Percentiles rank a stretch among this genome's conserved stretches.
These are phyloP conservation scores for Fimicolochytrium jonesii DNA, from an alignment of 192 early-diverging fungal genomes.

Conservation along the genomic window DNA sequence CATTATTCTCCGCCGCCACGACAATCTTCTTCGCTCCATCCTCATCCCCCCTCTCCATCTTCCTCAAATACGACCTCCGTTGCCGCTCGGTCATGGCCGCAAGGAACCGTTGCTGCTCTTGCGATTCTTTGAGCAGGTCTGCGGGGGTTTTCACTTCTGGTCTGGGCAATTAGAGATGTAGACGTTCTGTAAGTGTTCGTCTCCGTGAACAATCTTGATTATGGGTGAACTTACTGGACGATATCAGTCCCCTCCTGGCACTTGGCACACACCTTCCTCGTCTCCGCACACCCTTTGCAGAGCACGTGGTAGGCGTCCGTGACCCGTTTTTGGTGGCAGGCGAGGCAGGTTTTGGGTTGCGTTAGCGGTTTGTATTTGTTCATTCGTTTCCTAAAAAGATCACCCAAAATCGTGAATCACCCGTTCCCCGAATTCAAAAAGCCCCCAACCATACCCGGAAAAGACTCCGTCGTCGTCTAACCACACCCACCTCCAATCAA, in stretches of 20 bases:
- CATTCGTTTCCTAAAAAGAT: constrained; percentile 82
- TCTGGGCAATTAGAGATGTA: constrained; percentile 2
- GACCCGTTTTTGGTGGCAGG: constrained; percentile 77
- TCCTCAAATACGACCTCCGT: constrained; percentile 73
- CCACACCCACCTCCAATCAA: constrained; percentile 43
- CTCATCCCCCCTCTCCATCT: constrained; percentile 76
- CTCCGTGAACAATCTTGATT: not conserved
- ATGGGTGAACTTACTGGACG: constrained; percentile 27
- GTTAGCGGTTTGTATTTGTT: constrained; percentile 97
- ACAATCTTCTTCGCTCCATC: constrained; percentile 41
- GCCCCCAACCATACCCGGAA: not conserved
- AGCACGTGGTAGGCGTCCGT: constrained; percentile 93
- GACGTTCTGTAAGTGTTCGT: too few relatives aligned
- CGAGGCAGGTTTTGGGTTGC: constrained; percentile 76
- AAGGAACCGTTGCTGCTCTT: constrained; percentile 69
- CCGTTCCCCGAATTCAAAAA: constrained; percentile 1
- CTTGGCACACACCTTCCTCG: constrained; percentile 87
- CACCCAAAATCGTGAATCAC: too few relatives aligned
- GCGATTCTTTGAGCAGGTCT: constrained; percentile 63
- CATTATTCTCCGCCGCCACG: constrained; percentile 31
- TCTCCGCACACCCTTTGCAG: constrained; percentile 78
- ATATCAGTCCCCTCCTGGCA: constrained; percentile 72
- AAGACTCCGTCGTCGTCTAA: too few relatives aligned
- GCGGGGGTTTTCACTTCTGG: constrained; percentile 49
- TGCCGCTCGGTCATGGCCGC: constrained; percentile 74